phyloP scores from a whole-genome alignment of 2,329 filamentous ascomycete species.

The Pseudopithomyces maydicus region DNA sequence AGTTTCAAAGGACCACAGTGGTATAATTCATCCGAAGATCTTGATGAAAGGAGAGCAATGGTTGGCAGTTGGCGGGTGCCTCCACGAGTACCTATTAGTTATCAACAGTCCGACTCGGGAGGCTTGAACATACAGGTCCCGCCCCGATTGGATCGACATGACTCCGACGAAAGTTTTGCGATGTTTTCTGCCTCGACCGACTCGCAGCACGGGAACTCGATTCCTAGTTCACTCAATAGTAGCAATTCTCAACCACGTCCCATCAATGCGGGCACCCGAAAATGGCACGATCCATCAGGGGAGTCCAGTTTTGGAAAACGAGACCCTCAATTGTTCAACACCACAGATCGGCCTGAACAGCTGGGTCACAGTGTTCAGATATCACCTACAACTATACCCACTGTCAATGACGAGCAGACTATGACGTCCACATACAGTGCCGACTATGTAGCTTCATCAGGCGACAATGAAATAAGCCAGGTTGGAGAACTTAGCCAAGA shows the following conservation, averaged over 20 bases:
- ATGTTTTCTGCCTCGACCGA: conserved; percentile 69
- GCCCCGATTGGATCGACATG: conserved; percentile 53
- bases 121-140: conserved; percentile 41
- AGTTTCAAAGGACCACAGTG: conserved; percentile 39
- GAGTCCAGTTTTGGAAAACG: conserved; percentile 42
- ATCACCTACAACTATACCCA: conserved; percentile 35
- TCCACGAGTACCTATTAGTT: conserved; percentile 55
- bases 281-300: conserved; percentile 29
- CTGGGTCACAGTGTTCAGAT: conserved; percentile 29
- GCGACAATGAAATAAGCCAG: conserved; percentile 17
- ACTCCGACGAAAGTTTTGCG: conserved; percentile 66
- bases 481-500: conserved; percentile 32
- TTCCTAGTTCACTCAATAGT: conserved; percentile 57
- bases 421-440: conserved; percentile 8
- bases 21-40: conserved; percentile 38
- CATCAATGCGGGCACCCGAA: conserved; percentile 32
- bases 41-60: conserved; percentile 45
- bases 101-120: conserved; percentile 50
- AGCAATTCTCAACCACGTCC: conserved; percentile 30
- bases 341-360: conserved; percentile 11
- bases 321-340: conserved; percentile 4
- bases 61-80: conserved; percentile 54
- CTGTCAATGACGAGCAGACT: conserved; percentile 12
- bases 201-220: conserved; percentile 59
- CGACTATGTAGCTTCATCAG: conserved; percentile 17